Percentiles rank a stretch among this genome's conserved stretches.
Evolutionary conservation across 306 rosid species (phyloP).

Genomic region (Dryas alaskensis): DNA sequence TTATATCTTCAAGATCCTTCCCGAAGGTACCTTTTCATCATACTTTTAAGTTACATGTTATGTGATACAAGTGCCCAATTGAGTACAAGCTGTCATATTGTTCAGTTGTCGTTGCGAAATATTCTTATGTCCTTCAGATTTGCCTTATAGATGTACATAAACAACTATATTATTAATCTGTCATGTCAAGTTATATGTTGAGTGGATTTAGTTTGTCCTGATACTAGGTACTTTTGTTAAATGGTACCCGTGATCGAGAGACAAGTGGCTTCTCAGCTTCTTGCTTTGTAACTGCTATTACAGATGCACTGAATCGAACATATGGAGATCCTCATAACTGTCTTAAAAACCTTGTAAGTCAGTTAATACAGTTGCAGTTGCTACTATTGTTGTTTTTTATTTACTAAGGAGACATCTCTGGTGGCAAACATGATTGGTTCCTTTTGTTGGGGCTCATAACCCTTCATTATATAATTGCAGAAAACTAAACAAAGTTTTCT

Average conservation of each 20-base stretch:
- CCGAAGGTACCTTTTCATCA: constrained; percentile 58
- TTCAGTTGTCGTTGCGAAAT: constrained; percentile 3
- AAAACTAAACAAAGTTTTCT: no score
- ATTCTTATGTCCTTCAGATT: constrained; percentile 11
- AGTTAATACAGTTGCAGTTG: constrained; percentile 19
- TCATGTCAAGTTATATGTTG: not conserved
- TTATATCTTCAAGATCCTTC: constrained; percentile 83
- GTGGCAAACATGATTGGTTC: no score
- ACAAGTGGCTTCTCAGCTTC: constrained; percentile 79
- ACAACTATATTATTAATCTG: no score
- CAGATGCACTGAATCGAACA: constrained; percentile 87
- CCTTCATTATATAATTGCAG: no score
- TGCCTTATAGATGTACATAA: not conserved
- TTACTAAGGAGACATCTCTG: not conserved
- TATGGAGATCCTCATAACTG: constrained; percentile 60
- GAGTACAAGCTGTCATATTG: constrained; percentile 6
- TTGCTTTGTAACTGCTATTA: constrained; percentile 74
- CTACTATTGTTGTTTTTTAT: not conserved
- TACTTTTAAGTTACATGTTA: constrained; percentile 15
- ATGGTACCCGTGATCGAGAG: constrained; percentile 80
- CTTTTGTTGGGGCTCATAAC: not conserved
- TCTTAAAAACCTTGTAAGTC: constrained; percentile 60
- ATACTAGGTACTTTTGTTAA: constrained; percentile 68
- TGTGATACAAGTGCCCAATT: constrained; percentile 11
- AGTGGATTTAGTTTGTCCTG: constrained; percentile 4